These are phyloP conservation scores for Sordaria brevicollis DNA, from an alignment of 495 filamentous ascomycete genomes.

Conservation along the genomic window DNA sequence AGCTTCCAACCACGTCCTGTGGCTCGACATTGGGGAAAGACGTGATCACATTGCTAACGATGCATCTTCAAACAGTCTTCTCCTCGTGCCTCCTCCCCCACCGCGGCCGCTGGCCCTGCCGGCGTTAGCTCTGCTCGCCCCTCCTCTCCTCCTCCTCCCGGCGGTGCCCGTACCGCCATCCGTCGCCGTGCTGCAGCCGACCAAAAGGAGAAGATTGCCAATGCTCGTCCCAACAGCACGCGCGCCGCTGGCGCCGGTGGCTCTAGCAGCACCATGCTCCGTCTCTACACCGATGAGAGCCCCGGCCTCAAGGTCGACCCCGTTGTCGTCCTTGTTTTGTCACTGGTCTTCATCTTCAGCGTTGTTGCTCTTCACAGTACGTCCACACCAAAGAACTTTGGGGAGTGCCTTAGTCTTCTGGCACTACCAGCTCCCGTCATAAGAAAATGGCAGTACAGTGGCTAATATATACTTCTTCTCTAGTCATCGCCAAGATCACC, in stretches of 20 bases:
- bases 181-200: slow-evolving; percentile 89
- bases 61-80: slow-evolving; percentile 49
- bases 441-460: not conserved
- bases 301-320: slow-evolving; percentile 95
- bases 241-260: slow-evolving; percentile 89
- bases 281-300: slow-evolving; percentile 98
- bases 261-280: slow-evolving; percentile 95
- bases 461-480: slow-evolving; percentile 7
- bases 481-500: slow-evolving; percentile 95
- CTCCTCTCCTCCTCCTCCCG: slow-evolving; percentile 81
- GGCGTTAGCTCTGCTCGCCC: slow-evolving; percentile 62
- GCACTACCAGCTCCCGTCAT: not conserved
- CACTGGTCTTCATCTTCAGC: slow-evolving; percentile 94
- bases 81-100: slow-evolving; percentile 61
- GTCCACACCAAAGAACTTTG: slow-evolving; percentile 18
- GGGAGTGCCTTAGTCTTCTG: not conserved
- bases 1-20: not conserved
- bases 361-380: slow-evolving; percentile 94
- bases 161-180: slow-evolving; percentile 89
- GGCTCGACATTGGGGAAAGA: not conserved
- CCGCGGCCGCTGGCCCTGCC: slow-evolving; percentile 34
- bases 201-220: slow-evolving; percentile 87
- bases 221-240: slow-evolving; percentile 81
- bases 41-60: not conserved
- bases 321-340: slow-evolving; percentile 89